Base-by-base conservation (phyloP, 2,329 filamentous ascomycete genomes). In the Fusarium brevicatenulatum region DNA sequence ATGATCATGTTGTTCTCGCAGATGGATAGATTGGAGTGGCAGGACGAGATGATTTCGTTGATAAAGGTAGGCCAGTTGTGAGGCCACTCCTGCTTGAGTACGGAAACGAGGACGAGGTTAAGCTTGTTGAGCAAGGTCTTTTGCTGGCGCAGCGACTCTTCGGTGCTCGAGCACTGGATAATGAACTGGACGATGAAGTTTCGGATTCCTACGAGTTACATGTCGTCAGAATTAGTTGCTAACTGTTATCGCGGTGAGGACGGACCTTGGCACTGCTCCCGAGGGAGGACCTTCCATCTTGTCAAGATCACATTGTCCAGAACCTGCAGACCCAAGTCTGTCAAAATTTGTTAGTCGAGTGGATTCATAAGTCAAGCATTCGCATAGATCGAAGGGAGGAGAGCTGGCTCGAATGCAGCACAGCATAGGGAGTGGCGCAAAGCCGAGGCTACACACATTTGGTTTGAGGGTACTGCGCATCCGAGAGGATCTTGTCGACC, bases 1-100 rank as follows among this genome's bases (percentile, higher is more conserved):
- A 99, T 98, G 73, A 94, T 95, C 96, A 99, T 99, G 87, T 99
- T 99, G 87, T 99, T 99, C 86, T 99, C 96, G 89, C 97, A 99
- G 78, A 99, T 97, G 42, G 95, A 96, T 60, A 99, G 87, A 83
- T 93, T 98, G 76, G 94, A 95, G 82, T 97, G 95, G 84, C 95
- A 98, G 63, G 96, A 95, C 28, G 94, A 93, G 78, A 99, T 95
- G 83, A 99, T 99, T 86, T 99, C 96, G 87, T 98, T 98, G 89
- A 99, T 98, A 84, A 99, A 99, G 25, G 95, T 97, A 16, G 97
- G 96, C 96, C 97, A 99, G 87, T 99, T 97, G 85, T 98, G 95
- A 64, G 96, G 96, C 96, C 96, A 99, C 84, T 99, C 96, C 85
- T 99, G 96, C 88, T 99, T 99, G 80, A 99, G 87, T 72, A 99